phyloP scores from a whole-genome alignment of 768 basidiomycete genomes.

The Termitomyces sp. region DNA sequence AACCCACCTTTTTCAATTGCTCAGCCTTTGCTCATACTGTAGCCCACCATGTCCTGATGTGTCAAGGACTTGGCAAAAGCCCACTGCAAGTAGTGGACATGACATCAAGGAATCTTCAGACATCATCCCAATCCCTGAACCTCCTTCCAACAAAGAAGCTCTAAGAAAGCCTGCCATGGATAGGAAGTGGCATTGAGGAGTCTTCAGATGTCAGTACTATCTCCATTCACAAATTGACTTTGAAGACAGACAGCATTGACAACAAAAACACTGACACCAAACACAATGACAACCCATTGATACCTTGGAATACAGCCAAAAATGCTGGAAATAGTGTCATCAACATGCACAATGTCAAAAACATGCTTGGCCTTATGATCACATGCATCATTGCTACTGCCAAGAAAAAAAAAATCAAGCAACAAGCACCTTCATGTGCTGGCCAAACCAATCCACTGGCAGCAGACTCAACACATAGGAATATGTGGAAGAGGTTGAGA shows the following conservation, averaged over 20 bases:
- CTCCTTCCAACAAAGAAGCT: too few species aligned
- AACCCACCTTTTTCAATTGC: too few species aligned
- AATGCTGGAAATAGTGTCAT: neutral
- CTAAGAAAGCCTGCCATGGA: too few species aligned
- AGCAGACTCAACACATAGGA: neutral
- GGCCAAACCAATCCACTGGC: neutral
- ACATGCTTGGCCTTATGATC: neutral
- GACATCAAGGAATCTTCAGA: neutral
- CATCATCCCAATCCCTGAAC: neutral
- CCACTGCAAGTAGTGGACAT: neutral
- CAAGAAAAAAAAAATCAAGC: neutral
- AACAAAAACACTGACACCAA: neutral
- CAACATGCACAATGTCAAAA: neutral
- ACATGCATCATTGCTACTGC: neutral
- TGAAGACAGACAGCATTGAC: too few species aligned
- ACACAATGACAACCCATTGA: neutral
- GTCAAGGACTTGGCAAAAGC: neutral
- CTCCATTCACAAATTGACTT: too few species aligned
- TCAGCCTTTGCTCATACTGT: too few species aligned
- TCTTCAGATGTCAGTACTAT: too few species aligned
- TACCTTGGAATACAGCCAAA: neutral
- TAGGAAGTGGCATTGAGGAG: neutral
- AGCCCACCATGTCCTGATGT: too few species aligned
- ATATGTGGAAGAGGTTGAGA: too few species aligned
- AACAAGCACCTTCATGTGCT: neutral